phyloP scores from a whole-genome alignment of 1,284 basidiomycete species.

The Apiotrichum sp. region DNA sequence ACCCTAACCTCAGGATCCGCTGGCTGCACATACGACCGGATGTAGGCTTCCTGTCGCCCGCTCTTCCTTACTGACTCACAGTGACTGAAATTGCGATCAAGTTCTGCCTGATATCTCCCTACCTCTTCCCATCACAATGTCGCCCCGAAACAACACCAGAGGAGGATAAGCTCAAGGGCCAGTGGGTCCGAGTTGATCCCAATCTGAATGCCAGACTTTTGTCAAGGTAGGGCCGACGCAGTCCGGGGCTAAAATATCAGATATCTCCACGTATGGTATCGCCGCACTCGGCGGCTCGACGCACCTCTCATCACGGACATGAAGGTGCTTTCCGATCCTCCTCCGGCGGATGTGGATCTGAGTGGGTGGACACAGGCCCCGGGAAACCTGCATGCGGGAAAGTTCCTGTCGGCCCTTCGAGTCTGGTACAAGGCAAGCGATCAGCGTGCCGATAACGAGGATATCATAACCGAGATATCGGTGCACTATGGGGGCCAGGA shows the following conservation, averaged over 20 bases:
- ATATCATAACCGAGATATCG: conserved; percentile 81
- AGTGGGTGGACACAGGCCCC: conserved; percentile 34
- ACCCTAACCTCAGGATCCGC: conserved; percentile 49
- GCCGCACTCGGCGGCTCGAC: conserved; percentile 55
- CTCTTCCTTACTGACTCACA: conserved; percentile 6
- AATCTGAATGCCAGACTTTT: conserved; percentile 56
- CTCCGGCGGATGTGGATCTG: conserved; percentile 24
- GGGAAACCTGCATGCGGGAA: conserved; percentile 41
- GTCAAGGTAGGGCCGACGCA: too few species aligned
- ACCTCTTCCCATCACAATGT: conserved; percentile 54
- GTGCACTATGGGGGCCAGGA: conserved; percentile 70
- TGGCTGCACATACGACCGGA: conserved; percentile 74
- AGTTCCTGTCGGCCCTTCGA: conserved; percentile 53
- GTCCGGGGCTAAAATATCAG: not conserved
- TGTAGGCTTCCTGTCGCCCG: conserved; percentile 39
- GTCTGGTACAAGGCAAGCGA: conserved; percentile 61
- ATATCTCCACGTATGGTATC: conserved; percentile 68
- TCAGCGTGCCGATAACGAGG: conserved; percentile 13
- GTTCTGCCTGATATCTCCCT: conserved; percentile 63
- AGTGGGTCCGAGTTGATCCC: conserved; percentile 76
- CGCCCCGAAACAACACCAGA: conserved; percentile 64
- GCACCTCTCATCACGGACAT: conserved; percentile 39
- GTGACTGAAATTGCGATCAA: conserved; percentile 71
- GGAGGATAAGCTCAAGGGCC: conserved; percentile 69
- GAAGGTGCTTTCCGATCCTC: conserved; percentile 27